These are phyloP conservation scores for Fraxinus americana DNA, from an alignment of 257 asterid genomes.

Conservation along the genomic window DNA sequence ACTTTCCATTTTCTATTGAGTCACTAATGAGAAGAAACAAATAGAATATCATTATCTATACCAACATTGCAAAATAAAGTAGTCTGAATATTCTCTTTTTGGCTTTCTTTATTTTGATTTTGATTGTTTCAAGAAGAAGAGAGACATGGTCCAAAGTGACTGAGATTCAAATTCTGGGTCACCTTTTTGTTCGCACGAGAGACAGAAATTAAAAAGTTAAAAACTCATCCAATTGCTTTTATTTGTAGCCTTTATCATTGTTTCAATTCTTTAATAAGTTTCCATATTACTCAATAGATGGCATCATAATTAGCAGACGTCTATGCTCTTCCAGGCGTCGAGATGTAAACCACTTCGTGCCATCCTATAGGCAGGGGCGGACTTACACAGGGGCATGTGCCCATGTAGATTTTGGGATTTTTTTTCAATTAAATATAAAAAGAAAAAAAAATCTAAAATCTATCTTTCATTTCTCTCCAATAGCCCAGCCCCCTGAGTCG, in stretches of 20 bases:
- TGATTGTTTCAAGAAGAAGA: slow-evolving; percentile 50
- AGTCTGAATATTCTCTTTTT: slow-evolving; percentile 25
- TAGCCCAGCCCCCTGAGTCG: too few relatives aligned
- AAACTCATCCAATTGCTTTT: background rate
- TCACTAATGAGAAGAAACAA: background rate
- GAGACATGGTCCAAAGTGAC: slow-evolving; percentile 43
- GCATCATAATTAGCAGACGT: background rate
- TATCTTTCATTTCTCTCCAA: too few relatives aligned
- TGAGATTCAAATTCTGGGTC: slow-evolving; percentile 41
- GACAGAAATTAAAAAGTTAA: slow-evolving; percentile 22
- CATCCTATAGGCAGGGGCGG: too few relatives aligned
- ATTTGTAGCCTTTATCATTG: background rate
- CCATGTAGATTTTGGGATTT: too few relatives aligned
- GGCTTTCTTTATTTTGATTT: slow-evolving; percentile 37
- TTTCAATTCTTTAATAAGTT: background rate
- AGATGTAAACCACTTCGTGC: too few relatives aligned
- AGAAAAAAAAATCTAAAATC: too few relatives aligned
- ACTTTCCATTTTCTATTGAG: background rate
- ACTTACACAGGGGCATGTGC: too few relatives aligned
- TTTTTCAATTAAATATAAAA: too few relatives aligned
- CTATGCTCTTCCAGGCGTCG: background rate
- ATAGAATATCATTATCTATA: background rate
- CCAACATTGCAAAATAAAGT: slow-evolving; percentile 1
- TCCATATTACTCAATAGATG: background rate
- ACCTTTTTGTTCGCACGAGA: slow-evolving; percentile 36